Conservation (phyloP, 2,329 filamentous ascomycete species). For the Colletotrichum sp. region DNA sequence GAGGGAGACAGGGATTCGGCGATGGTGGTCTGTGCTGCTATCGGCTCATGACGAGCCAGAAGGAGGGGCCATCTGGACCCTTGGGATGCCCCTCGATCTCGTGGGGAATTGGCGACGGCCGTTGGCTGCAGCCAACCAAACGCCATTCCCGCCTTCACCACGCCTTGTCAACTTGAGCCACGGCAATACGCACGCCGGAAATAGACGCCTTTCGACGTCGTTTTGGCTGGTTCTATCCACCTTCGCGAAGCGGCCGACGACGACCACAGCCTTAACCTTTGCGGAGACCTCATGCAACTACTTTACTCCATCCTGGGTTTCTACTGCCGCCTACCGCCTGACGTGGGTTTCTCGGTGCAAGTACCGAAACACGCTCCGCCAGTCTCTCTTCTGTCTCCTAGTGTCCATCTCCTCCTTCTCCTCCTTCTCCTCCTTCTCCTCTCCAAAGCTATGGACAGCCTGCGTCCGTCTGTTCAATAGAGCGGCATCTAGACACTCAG, state of each 20-base stretch:
- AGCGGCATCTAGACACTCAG: not conserved
- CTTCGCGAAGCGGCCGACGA: not conserved
- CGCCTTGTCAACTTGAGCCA: not conserved
- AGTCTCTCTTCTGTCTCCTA: not conserved
- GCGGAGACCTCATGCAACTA: conserved; percentile 9
- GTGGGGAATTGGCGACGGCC: conserved; percentile 16
- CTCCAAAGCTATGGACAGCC: not conserved
- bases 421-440: not conserved
- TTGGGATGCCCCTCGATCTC: conserved; percentile 21
- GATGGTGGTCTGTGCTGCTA: conserved; percentile 3
- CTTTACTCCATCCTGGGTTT: not conserved
- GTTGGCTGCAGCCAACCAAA: conserved; percentile 18
- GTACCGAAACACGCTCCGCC: not conserved
- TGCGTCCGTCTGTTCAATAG: not conserved
- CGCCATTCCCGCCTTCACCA: conserved; percentile 12
- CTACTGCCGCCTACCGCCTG: not conserved
- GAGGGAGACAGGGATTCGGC: not conserved
- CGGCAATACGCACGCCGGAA: not conserved
- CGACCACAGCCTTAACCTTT: not conserved
- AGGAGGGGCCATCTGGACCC: conserved; percentile 19
- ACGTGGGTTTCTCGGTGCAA: not conserved
- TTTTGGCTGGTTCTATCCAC: not conserved
- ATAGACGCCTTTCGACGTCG: not conserved
- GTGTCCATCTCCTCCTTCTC: not conserved
- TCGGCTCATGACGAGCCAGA: conserved; percentile 19